phyloP scores from a whole-genome alignment of 768 basidiomycete species.

The Dentipellis sp. region DNA sequence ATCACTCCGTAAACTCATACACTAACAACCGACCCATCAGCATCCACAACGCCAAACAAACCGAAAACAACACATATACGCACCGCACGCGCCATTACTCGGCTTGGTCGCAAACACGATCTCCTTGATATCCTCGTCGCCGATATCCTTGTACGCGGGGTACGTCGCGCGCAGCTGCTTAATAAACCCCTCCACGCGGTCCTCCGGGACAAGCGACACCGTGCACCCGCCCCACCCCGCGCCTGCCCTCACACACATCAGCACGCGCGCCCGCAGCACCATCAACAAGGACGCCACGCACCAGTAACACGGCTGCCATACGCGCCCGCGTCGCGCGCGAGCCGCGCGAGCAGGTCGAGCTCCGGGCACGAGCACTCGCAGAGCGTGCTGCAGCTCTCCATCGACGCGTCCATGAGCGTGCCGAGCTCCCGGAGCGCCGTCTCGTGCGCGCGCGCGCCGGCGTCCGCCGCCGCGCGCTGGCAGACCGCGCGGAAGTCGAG shows the following conservation, averaged over 20 bases:
- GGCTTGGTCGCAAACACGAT: constrained; percentile 81
- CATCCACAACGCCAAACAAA: too few relatives aligned
- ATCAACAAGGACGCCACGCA: constrained; percentile 19
- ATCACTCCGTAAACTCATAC: too few relatives aligned
- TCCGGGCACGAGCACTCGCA: constrained; percentile 80
- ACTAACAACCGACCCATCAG: too few relatives aligned
- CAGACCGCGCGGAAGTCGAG: constrained; percentile 69
- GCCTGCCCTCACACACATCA: constrained; percentile 29
- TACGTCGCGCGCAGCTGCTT: background rate
- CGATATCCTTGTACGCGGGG: constrained; percentile 50
- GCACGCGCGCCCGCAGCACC: background rate
- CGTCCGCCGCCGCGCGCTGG: constrained; percentile 2
- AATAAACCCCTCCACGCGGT: background rate
- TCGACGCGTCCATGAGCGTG: constrained; percentile 69
- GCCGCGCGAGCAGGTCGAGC: constrained; percentile 54
- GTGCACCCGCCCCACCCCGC: constrained; percentile 93
- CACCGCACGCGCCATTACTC: constrained; percentile 75
- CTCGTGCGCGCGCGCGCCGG: constrained; percentile 15
- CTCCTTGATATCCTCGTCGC: constrained; percentile 48
- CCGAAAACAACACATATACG: constrained; percentile 19
- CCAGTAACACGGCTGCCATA: constrained; percentile 81
- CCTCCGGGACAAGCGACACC: background rate
- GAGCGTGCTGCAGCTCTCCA: constrained; percentile 54
- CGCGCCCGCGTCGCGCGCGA: constrained; percentile 66
- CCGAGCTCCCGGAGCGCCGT: constrained; percentile 46